Base-by-base conservation (phyloP, 1,139 yeast genomes). In the Chernovozyma sophiae-reginae region DNA sequence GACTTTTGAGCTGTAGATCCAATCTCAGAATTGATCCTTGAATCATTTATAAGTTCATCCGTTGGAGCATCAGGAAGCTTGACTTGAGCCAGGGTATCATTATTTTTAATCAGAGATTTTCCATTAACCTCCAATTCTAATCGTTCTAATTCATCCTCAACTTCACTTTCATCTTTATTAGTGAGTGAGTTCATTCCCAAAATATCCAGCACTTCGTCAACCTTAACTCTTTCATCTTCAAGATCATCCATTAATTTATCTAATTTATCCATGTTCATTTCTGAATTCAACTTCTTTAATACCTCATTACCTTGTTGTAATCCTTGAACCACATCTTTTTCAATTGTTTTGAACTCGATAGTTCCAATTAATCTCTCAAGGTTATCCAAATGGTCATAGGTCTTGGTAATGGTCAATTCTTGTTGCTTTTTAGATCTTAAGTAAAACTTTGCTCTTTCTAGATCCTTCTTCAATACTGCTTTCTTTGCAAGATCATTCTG, bases 281-380 rank as follows among this genome's bases (percentile, higher is more conserved):
- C 96, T 38, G 67, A 67, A 58, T 92, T 90, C 42, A 92, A 68
- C 45, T 77, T 79, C 47, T 74, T 79, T 46, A 92, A 70, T 7
- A 87, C 86, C 40, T 71, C 65, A 54, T 84, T 87, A 19, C 97
- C 97, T 46, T 84, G 82, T 47, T 78, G 72, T 32, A 92, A 67
- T 0, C 97, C 96, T 44, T 74, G 76, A 13, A 89, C 49, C 35
- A 92, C 90, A 51, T 87, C 96, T 47, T 81, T 80, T 55, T 90
- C 97, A 27, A 92, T 82, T 43, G 86, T 62, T 49, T 95, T 92
- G 62, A 86, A 89, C 60, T 92, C 97, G 30, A 92, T 84, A 24
- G 85, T 81, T 17, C 79, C 76, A 4, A 83, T 79, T 53, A 86
- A 68, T 37, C 71, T 69, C 53, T 90, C 97, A 29, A 92, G 61